phyloP scores from a whole-genome alignment of 2,329 filamentous ascomycete genomes.

The Chaetomiaceae sp. region DNA sequence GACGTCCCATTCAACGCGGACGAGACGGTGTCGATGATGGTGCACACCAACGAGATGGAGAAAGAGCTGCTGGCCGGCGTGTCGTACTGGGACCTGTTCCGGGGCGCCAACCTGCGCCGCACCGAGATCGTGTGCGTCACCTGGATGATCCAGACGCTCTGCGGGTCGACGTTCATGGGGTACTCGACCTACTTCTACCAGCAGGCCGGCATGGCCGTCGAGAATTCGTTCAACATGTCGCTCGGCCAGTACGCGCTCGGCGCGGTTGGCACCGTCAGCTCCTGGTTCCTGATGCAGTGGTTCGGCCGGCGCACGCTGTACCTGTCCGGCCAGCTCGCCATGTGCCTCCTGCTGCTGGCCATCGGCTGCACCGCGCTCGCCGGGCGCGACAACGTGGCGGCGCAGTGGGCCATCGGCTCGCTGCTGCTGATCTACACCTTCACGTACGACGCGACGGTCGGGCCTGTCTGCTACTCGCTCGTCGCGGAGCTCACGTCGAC shows the following conservation, averaged over 20 bases:
- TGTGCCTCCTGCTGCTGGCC: conserved; percentile 39
- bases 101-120: conserved; percentile 43
- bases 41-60: conserved; percentile 34
- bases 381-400: background rate
- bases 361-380: conserved; percentile 24
- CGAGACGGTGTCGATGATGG: conserved; percentile 43
- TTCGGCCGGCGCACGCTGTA: conserved; percentile 24
- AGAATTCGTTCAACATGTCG: conserved; percentile 31
- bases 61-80: conserved; percentile 30
- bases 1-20: conserved; percentile 1
- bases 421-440: conserved; percentile 21
- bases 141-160: conserved; percentile 44
- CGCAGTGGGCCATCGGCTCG: conserved; percentile 19
- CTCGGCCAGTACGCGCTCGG: conserved; percentile 36
- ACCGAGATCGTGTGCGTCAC: conserved; percentile 47
- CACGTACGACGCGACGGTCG: conserved; percentile 24
- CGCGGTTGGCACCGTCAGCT: conserved; percentile 37
- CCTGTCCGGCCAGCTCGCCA: conserved; percentile 35
- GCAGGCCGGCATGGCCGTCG: conserved; percentile 30
- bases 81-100: conserved; percentile 47
- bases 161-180: conserved; percentile 42
- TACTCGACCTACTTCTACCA: conserved; percentile 37
- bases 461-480: conserved; percentile 24
- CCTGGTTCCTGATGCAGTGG: conserved; percentile 37
- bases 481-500: conserved; percentile 24